Evolutionary conservation across 169 alveolate species (phyloP).

Genomic region (Neospora caninum): DNA sequence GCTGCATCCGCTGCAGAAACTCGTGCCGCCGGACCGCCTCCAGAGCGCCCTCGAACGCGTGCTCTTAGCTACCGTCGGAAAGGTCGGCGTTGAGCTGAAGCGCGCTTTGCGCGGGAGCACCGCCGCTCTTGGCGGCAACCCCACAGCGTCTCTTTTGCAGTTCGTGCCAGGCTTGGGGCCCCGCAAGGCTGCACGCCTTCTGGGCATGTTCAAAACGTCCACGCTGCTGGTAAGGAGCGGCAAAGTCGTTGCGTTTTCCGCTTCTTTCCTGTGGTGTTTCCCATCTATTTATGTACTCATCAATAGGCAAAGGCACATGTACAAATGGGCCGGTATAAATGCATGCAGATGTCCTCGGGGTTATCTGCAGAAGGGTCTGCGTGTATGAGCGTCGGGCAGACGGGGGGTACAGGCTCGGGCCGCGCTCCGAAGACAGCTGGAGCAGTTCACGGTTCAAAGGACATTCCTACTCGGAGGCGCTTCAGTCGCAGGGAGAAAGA

Average conservation of each 20-base stretch:
- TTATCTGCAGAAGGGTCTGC: no score
- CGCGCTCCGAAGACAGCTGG: no score
- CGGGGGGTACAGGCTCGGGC: no score
- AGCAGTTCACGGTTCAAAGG: no score
- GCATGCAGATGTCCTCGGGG: no score
- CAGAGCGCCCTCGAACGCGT: conserved; percentile 38
- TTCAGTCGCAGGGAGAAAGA: no score
- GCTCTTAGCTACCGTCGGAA: conserved; percentile 27
- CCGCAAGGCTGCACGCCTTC: conserved; percentile 70
- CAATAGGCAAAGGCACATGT: no score
- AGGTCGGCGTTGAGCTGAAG: conserved; percentile 52
- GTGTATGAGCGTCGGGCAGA: no score
- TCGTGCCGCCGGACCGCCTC: conserved; percentile 58
- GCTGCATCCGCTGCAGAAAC: conserved; percentile 80
- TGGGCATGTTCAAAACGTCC: conserved; percentile 54
- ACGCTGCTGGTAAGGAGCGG: conserved; percentile 35
- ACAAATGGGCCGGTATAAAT: no score
- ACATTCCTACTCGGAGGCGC: no score
- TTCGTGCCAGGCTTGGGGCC: conserved; percentile 81
- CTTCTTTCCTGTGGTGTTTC: no score
- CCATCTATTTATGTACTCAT: no score
- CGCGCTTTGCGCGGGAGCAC: conserved; percentile 35
- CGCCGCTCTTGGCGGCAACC: conserved; percentile 13
- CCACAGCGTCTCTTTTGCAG: conserved; percentile 56
- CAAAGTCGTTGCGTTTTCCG: background rate